Conservation (phyloP, 352 stramenopile species). For the Elongisporangium senticosum region DNA sequence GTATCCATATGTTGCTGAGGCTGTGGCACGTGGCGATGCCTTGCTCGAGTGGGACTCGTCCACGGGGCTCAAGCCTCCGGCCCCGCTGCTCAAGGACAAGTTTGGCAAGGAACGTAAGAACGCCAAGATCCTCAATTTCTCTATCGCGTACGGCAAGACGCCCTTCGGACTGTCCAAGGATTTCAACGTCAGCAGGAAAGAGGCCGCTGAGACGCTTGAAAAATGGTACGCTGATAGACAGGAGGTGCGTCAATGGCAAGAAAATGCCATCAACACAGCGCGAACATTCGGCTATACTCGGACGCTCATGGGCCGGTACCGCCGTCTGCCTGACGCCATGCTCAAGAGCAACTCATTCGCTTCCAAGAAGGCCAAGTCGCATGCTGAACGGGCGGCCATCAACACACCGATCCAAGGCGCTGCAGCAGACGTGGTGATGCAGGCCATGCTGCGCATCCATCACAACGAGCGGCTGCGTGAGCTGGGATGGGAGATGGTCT, state of each 20-base stretch:
- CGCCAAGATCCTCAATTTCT: constrained; percentile 99
- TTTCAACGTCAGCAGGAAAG: constrained; percentile 75
- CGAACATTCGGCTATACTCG: constrained; percentile 82
- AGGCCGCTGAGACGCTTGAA: constrained; percentile 82
- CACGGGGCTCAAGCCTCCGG: constrained; percentile 81
- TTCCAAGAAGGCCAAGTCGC: constrained; percentile 66
- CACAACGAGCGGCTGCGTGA: constrained; percentile 86
- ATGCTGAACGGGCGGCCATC: constrained; percentile 95
- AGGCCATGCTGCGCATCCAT: constrained; percentile 98
- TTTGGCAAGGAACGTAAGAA: constrained; percentile 97
- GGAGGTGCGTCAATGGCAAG: constrained; percentile 92
- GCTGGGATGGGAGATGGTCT: constrained; percentile 97
- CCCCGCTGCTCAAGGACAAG: constrained; percentile 97
- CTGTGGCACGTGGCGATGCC: constrained; percentile 93
- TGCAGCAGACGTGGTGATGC: constrained; percentile 98
- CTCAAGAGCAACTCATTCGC: constrained; percentile 46
- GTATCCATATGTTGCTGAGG: constrained; percentile 97
- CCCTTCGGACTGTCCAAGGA: constrained; percentile 94
- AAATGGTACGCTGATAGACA: constrained; percentile 96
- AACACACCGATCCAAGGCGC: constrained; percentile 99
- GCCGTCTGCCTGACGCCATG: constrained; percentile 93
- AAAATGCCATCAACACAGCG: constrained; percentile 89
- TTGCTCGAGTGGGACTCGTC: constrained; percentile 97
- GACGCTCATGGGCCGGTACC: constrained; percentile 97
- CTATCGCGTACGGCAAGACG: constrained; percentile 99